phyloP scores from a whole-genome alignment of 1,284 basidiomycete species.

The Marasmius tenuissimus region DNA sequence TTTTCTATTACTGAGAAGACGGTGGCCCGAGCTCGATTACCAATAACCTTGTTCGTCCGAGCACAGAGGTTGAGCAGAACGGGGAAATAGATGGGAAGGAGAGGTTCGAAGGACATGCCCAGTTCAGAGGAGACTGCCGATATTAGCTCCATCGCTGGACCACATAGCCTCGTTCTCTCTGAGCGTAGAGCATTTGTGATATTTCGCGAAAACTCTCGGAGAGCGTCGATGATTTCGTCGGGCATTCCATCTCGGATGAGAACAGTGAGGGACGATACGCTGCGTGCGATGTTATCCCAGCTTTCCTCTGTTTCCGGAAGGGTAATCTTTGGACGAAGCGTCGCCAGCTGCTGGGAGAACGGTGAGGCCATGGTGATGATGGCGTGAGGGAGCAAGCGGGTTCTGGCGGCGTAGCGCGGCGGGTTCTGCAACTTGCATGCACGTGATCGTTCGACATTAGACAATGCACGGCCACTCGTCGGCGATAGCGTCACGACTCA shows the following conservation, averaged over 20 bases:
- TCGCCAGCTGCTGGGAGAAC: background rate
- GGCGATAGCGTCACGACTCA: no score
- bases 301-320: slow-evolving; percentile 79
- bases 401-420: background rate
- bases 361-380: background rate
- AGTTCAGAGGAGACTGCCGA: slow-evolving; percentile 54
- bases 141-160: slow-evolving; percentile 68
- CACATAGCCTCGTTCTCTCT: slow-evolving; percentile 78
- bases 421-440: background rate
- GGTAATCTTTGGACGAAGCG: slow-evolving; percentile 42
- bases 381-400: background rate
- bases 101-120: slow-evolving; percentile 63
- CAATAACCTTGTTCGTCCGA: slow-evolving; percentile 82
- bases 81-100: slow-evolving; percentile 71
- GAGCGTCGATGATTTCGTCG: slow-evolving; percentile 49
- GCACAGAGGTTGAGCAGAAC: slow-evolving; percentile 67
- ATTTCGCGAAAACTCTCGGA: slow-evolving; percentile 58
- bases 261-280: slow-evolving; percentile 51
- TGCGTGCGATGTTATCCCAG: slow-evolving; percentile 75
- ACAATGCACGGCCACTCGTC: background rate
- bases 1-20: slow-evolving; percentile 64
- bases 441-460: background rate
- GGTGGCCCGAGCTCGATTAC: slow-evolving; percentile 62
- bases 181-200: slow-evolving; percentile 67
- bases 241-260: slow-evolving; percentile 61